Evolutionary conservation across 2,329 filamentous ascomycete genomes (phyloP).

Genomic region (Aspergillus sojae): DNA sequence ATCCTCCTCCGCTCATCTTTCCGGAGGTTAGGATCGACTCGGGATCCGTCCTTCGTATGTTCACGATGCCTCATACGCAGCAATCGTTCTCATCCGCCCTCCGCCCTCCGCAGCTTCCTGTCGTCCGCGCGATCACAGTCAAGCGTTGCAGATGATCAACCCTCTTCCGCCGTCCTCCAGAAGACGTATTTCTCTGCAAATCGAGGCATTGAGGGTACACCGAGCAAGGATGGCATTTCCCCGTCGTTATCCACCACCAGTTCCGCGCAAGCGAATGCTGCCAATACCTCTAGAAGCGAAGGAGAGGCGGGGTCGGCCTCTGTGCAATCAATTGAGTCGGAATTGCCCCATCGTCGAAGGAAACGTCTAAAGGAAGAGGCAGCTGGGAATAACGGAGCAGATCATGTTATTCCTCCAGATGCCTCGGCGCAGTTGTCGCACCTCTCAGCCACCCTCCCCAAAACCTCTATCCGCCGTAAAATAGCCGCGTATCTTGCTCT

Average conservation of each 20-base stretch:
- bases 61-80: conserved; percentile 36
- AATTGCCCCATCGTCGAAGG: conserved; percentile 47
- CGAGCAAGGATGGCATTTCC: conserved; percentile 26
- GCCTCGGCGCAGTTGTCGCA: conserved; percentile 63
- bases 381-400: conserved; percentile 23
- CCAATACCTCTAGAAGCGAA: conserved; percentile 19
- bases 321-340: conserved; percentile 25
- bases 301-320: conserved; percentile 23
- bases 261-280: conserved; percentile 17
- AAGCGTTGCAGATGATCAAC: conserved; percentile 29
- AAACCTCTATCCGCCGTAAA: conserved; percentile 63
- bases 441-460: conserved; percentile 59
- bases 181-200: conserved; percentile 46
- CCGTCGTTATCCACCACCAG: conserved; percentile 31
- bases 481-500: conserved; percentile 84
- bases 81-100: conserved; percentile 17
- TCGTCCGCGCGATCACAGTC: conserved; percentile 35
- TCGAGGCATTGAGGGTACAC: conserved; percentile 23
- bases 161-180: conserved; percentile 31
- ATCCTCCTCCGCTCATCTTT: conserved; percentile 42
- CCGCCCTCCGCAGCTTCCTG: conserved; percentile 34
- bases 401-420: conserved; percentile 55
- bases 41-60: conserved; percentile 35
- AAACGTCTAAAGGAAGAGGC: conserved; percentile 44
- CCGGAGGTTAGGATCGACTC: conserved; percentile 34